A percentile compares a stretch with the other conserved stretches of the same genome.
phyloP scores from a whole-genome alignment of 768 basidiomycete species.

The Rhodotorula sphaerocarpa region DNA sequence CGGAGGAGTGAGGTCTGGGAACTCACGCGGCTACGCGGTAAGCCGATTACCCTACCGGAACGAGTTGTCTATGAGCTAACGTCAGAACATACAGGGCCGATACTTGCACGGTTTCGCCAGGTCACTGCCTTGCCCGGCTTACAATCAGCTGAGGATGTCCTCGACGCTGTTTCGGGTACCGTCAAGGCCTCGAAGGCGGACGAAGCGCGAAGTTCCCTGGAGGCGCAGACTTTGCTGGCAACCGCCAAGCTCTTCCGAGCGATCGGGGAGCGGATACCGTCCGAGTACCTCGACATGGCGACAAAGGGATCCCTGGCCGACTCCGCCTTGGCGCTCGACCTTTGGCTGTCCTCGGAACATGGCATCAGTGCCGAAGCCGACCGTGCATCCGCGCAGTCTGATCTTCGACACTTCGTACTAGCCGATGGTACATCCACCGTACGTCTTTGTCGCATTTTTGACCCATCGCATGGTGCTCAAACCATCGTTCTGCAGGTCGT shows the following conservation, averaged over 20 bases:
- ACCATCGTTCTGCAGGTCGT: no score
- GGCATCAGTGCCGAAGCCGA: no score
- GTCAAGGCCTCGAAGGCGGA: background rate
- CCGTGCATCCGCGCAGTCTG: background rate
- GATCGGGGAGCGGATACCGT: conserved; percentile 5
- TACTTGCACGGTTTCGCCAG: no score
- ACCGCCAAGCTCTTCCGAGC: background rate
- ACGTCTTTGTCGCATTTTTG: no score
- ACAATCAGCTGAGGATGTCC: no score
- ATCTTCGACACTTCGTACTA: conserved; percentile 17
- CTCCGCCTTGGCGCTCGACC: conserved; percentile 13
- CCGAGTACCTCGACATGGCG: conserved; percentile 20
- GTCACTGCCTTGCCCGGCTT: no score
- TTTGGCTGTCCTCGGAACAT: conserved; percentile 1
- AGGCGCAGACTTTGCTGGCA: background rate
- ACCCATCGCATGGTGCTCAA: no score
- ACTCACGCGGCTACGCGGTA: background rate
- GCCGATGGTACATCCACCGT: background rate
- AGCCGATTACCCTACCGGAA: no score
- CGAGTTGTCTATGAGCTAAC: no score
- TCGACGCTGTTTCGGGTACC: background rate
- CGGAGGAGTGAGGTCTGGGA: conserved; percentile 32
- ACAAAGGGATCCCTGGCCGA: conserved; percentile 4
- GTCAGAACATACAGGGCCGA: no score
- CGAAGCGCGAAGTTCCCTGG: background rate